Evolutionary conservation across 2,329 filamentous ascomycete genomes (phyloP), one percentile per base, ranked within the genome.

Genomic region (Berkeleyomyces basicola): DNA sequence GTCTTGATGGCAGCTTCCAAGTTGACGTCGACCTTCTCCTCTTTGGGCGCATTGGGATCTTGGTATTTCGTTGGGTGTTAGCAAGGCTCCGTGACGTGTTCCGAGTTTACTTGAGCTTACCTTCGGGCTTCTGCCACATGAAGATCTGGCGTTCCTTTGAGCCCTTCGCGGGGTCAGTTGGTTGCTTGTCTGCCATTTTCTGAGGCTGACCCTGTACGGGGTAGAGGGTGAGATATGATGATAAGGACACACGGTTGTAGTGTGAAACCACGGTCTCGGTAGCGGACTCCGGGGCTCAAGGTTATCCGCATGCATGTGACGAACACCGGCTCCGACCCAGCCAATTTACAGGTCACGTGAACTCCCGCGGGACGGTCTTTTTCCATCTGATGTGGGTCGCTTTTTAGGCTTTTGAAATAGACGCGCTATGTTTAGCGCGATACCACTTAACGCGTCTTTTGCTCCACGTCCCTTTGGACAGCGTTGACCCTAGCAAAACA

Each of bases 1-100:
- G 79, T 82, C 66, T 82, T 80, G 59, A 91, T 76, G 0, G 82
- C 87, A 49, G 89, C 84, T 44, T 68, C 58, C 71, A 81, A 62
- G 75, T 77, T 66, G 2, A 66, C 62, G 23, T 64, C 62, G 14
- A 58, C 42, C 36, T 55, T 55, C 5, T 61, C 58, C 5, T 47
- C 23, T 5, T 64, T 42, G 11, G 58, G 58, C 2, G n/a, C 42
- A 55, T 40, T 58, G 43, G 47, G 49, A 36, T 64, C 62, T 64
- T 47, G 7, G 36, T 16, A 16, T 51, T 39, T 55, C 33, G 11
- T 14, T 14, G n/a, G n/a, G 16, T 39, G 39, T 55, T 36, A 55
- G 51, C 33, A 55, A 55, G 39, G 10, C n/a, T 55, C 14, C 51
- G 31, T 47, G 7, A 47, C 23, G 47, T 7, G 9, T 16, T 59